phyloP scores from a whole-genome alignment of 768 basidiomycete genomes.

The Macrolepiota albuminosa region DNA sequence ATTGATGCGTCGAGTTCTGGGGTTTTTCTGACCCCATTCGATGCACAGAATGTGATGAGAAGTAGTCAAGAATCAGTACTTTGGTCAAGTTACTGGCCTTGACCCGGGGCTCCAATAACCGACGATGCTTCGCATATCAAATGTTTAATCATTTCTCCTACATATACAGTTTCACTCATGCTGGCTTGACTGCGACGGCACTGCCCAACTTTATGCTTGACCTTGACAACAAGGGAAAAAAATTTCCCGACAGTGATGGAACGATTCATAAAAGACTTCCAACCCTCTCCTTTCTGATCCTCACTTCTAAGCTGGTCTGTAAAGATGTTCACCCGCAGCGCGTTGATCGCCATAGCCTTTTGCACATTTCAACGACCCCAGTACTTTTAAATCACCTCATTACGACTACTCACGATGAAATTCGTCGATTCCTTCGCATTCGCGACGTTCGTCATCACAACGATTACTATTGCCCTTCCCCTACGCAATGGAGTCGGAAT shows the following conservation, averaged over 20 bases:
- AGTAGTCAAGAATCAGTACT: background rate
- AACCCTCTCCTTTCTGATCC: background rate
- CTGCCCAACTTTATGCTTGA: background rate
- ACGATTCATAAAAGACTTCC: background rate
- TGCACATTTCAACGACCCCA: background rate
- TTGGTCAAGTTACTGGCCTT: background rate
- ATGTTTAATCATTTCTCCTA: background rate
- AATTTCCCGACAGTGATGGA: background rate
- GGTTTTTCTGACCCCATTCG: background rate
- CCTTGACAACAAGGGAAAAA: background rate
- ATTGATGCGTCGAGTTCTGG: background rate
- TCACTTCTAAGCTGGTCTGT: slow-evolving; percentile 16
- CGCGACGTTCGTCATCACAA: background rate
- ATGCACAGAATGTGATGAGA: background rate
- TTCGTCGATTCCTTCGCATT: slow-evolving; percentile 4
- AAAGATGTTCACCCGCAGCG: slow-evolving; percentile 10
- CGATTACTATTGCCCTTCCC: slow-evolving; percentile 7
- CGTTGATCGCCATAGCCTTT: slow-evolving; percentile 13
- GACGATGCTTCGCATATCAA: background rate
- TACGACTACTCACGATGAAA: slow-evolving; percentile 5
- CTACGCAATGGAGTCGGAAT: background rate
- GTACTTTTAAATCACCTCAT: background rate
- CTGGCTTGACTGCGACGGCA: background rate
- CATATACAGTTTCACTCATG: background rate
- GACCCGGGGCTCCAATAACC: background rate